A percentile compares a stretch with the other conserved stretches of the same genome.
These are phyloP conservation scores for Sporobolomyces pararoseus DNA, from an alignment of 768 basidiomycete species.

Conservation along the genomic window DNA sequence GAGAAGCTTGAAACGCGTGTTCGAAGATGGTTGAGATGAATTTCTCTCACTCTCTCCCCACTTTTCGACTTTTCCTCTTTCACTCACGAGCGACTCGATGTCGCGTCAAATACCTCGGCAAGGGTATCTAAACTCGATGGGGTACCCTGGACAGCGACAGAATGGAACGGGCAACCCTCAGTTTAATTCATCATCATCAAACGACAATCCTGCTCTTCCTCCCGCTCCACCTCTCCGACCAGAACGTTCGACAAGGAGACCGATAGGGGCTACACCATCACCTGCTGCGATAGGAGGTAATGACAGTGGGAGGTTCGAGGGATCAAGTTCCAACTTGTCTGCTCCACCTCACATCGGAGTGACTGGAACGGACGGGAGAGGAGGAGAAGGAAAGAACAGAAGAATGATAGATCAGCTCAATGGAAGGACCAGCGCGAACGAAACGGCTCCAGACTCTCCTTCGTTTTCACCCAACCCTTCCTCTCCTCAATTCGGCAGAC, in stretches of 20 bases:
- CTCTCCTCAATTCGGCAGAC: slow-evolving; percentile 11
- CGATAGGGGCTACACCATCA: slow-evolving; percentile 18
- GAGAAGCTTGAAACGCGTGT: neutral
- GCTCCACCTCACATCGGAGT: slow-evolving; percentile 20
- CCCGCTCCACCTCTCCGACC: slow-evolving; percentile 20
- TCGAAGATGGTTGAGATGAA: neutral
- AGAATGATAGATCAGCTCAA: slow-evolving; percentile 32
- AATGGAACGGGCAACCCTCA: neutral
- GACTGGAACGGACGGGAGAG: neutral
- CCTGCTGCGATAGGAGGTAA: slow-evolving; percentile 16
- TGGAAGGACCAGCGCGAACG: neutral
- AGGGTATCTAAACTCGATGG: neutral
- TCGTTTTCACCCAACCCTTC: slow-evolving; percentile 26
- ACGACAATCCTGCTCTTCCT: neutral
- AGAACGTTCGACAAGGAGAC: slow-evolving; percentile 19
- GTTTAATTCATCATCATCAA: neutral
- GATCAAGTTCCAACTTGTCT: too few relatives aligned
- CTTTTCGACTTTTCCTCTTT: neutral
- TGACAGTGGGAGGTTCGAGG: slow-evolving; percentile 19
- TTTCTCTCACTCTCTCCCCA: neutral
- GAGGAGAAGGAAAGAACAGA: slow-evolving; percentile 23
- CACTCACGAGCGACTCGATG: neutral
- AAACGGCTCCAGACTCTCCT: neutral
- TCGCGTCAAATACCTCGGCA: slow-evolving; percentile 7
- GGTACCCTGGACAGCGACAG: neutral